Evolutionary conservation across 148 eudicot genomes (phyloP).

Genomic region (Drosera capensis): DNA sequence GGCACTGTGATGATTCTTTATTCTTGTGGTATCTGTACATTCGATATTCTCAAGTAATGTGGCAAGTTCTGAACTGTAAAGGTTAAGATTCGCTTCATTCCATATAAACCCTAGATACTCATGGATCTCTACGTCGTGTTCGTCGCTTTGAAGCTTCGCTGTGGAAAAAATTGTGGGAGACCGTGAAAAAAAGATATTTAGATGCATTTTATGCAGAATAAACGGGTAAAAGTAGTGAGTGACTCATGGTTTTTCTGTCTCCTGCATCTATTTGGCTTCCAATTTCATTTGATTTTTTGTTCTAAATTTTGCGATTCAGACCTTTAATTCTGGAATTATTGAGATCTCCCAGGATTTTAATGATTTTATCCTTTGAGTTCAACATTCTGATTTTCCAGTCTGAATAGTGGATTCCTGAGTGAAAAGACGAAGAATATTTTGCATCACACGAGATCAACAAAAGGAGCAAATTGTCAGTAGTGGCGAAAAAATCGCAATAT

Average conservation of each 20-base stretch:
- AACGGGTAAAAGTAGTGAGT: neutral
- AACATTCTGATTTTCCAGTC: neutral
- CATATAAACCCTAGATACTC: too few species aligned
- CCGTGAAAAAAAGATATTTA: neutral
- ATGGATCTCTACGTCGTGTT: too few species aligned
- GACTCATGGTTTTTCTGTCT: too few species aligned
- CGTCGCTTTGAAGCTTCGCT: neutral
- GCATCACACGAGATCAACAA: neutral
- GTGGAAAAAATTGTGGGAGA: neutral
- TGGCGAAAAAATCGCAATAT: neutral
- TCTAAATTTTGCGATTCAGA: too few species aligned
- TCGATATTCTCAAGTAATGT: neutral
- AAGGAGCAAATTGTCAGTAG: slow-evolving; percentile 1
- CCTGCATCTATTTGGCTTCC: neutral
- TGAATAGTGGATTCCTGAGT: neutral
- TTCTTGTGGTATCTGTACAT: neutral
- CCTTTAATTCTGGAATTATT: too few species aligned
- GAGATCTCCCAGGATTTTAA: too few species aligned
- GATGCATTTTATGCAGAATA: neutral
- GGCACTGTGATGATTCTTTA: neutral
- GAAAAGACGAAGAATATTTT: neutral
- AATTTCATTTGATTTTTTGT: neutral
- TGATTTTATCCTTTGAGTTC: too few species aligned
- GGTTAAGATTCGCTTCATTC: too few species aligned
- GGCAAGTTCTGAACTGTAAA: too few species aligned